A percentile compares a stretch with the other conserved stretches of the same genome.
Evolutionary conservation across 2,329 filamentous ascomycete species (phyloP).

Genomic region (Paecilomyces variotii): DNA sequence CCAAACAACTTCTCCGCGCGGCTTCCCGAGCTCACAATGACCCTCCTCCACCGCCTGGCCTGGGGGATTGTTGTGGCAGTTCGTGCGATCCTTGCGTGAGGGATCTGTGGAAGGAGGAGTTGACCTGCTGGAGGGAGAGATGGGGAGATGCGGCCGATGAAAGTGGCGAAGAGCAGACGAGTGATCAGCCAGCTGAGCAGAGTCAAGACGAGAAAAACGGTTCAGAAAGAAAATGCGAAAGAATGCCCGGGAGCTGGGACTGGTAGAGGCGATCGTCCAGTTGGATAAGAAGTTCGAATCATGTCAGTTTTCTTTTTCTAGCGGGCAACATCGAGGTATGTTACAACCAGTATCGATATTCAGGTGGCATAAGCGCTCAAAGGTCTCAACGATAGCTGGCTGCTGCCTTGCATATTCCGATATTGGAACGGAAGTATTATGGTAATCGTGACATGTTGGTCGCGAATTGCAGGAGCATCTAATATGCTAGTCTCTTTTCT

Average conservation of each 20-base stretch:
- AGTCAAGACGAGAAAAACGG: not conserved
- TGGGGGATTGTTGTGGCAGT: conserved; percentile 28
- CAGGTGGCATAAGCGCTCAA: too few relatives aligned
- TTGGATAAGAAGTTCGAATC: not conserved
- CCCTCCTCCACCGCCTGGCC: conserved; percentile 23
- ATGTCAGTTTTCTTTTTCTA: not conserved
- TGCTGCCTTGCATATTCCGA: too few relatives aligned
- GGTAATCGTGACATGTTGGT: too few relatives aligned
- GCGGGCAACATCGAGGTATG: not conserved
- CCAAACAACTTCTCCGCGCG: conserved; percentile 25
- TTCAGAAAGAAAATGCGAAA: not conserved
- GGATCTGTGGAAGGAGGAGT: conserved; percentile 27
- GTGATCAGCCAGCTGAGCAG: not conserved
- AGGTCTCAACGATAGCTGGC: too few relatives aligned
- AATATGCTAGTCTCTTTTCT: too few relatives aligned
- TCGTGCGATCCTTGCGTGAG: conserved; percentile 30
- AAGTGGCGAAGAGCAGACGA: not conserved
- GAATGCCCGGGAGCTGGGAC: not conserved
- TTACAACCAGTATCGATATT: too few relatives aligned
- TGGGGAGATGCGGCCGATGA: conserved; percentile 19
- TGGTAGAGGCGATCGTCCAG: not conserved
- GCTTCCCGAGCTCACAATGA: conserved; percentile 21
- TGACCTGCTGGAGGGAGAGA: conserved; percentile 24
- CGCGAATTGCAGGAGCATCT: too few relatives aligned
- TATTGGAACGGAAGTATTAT: too few relatives aligned